These are phyloP conservation scores for Aspergillus texensis DNA, from an alignment of 2,329 filamentous ascomycete genomes.

Conservation along the genomic window DNA sequence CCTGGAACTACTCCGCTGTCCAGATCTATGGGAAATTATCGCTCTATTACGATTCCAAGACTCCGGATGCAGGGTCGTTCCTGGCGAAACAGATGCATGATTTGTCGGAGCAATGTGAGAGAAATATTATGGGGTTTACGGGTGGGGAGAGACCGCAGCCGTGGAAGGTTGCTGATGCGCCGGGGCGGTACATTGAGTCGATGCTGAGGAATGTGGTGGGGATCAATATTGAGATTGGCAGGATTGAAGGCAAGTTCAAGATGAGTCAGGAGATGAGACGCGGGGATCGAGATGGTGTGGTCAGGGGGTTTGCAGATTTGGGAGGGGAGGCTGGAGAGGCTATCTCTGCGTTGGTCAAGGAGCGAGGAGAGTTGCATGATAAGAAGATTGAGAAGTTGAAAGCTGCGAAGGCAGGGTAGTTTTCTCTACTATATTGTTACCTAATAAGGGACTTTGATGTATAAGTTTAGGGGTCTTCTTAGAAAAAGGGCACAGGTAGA, in stretches of 20 bases:
- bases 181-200: slow-evolving; percentile 58
- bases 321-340: background rate
- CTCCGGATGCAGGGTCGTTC: slow-evolving; percentile 50
- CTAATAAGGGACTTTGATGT: too few relatives aligned
- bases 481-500: too few relatives aligned
- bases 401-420: too few relatives aligned
- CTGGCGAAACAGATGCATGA: slow-evolving; percentile 47
- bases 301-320: slow-evolving; percentile 55
- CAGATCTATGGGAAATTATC: slow-evolving; percentile 64
- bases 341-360: background rate
- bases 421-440: too few relatives aligned
- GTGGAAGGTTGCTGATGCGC: slow-evolving; percentile 66
- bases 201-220: slow-evolving; percentile 63
- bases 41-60: slow-evolving; percentile 55
- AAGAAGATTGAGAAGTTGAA: background rate
- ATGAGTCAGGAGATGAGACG: slow-evolving; percentile 64
- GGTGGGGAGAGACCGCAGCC: slow-evolving; percentile 51
- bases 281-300: slow-evolving; percentile 59
- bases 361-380: slow-evolving; percentile 9
- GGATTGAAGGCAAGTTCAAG: slow-evolving; percentile 65
- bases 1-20: slow-evolving; percentile 70
- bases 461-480: too few relatives aligned
- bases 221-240: slow-evolving; percentile 59
- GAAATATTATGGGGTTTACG: slow-evolving; percentile 60
- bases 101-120: slow-evolving; percentile 57